Base-by-base conservation (phyloP, 352 stramenopile species). In the Aphanomyces invadans region DNA sequence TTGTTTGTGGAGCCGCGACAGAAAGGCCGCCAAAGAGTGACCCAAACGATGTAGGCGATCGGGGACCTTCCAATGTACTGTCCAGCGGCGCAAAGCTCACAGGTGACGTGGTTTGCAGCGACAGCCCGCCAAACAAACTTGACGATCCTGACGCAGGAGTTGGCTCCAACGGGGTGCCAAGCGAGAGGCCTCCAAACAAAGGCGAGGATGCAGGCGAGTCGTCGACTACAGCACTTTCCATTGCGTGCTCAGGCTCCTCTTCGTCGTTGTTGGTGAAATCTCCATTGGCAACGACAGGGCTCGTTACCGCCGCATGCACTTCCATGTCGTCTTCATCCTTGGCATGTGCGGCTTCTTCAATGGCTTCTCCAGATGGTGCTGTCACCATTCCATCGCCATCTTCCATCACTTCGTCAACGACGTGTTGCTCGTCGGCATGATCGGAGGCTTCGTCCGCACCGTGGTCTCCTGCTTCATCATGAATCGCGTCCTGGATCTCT, bases 21-120 rank as follows among this genome's bases (percentile, higher is more conserved):
- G 49, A 32, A 15, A 57, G 25, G 9, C 49, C 49, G 2, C 49
- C 29, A 63, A 46, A 63, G 19, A 46, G 26, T 28, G 26, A 46
- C 25, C 12, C 55, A 33, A 21, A 70, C 60, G 26, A 68, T 64
- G 32, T 62, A 54, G 15, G 71, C 56, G 10, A 74, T 62, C 54
- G 68, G 63, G 31, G 70, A 68, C 33, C 68, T 74, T 36, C 60
- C 55, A 2, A 28, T 62, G 59, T 54, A 59, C 21, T 70, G 68
- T 29, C 48, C 64, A 25, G 52, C 67, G 26, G 42, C 42, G 4
- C 49, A 72, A 5, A 61, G 69, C 32, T 69, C 57, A 17, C 52
- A 54, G 4, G 60, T 69, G 21, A 42, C 53, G 5, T 26, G 65
- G 44, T 49, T 51, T 21, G 25, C 44, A 36, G 29, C 23, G 39